Evolutionary conservation across 2,329 filamentous ascomycete genomes (phyloP).

Genomic region (Rachicladosporium sp.): DNA sequence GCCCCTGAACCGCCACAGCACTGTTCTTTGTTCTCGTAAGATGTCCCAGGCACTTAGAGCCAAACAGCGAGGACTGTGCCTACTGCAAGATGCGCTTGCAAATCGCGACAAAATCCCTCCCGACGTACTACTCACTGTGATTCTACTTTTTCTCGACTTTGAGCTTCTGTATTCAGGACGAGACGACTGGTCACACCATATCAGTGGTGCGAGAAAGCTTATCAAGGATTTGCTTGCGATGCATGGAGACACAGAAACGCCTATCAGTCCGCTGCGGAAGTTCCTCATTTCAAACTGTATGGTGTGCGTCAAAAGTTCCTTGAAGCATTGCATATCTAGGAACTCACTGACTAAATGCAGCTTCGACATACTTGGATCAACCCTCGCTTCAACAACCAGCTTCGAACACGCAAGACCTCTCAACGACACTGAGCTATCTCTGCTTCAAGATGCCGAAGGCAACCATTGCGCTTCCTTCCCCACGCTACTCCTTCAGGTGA

Average conservation of each 20-base stretch:
- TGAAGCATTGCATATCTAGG: no score
- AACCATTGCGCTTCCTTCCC: conserved; percentile 30
- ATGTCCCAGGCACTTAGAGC: conserved; percentile 1
- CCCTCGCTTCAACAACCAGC: neutral
- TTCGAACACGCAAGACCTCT: neutral
- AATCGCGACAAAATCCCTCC: conserved; percentile 20
- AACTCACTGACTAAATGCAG: conserved; percentile 5
- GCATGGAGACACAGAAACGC: conserved; percentile 13
- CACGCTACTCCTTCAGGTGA: conserved; percentile 23
- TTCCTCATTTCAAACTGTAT: conserved; percentile 25
- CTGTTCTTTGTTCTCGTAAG: no score
- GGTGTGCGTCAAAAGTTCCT: conserved; percentile 12
- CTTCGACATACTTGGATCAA: conserved; percentile 5
- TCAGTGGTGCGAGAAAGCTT: conserved; percentile 38
- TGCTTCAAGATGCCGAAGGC: conserved; percentile 27
- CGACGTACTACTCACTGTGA: conserved; percentile 34
- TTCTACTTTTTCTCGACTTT: conserved; percentile 38
- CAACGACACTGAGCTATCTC: conserved; percentile 20
- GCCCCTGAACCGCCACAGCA: no score
- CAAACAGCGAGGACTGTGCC: conserved; percentile 1
- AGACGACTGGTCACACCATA: conserved; percentile 40
- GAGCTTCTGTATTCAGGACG: conserved; percentile 39
- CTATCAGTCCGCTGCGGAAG: conserved; percentile 23
- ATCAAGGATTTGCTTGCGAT: conserved; percentile 27
- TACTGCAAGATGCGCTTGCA: conserved; percentile 2